Base-by-base conservation (phyloP, 176 grass and related monocot genomes). In the Carex kokanica region DNA sequence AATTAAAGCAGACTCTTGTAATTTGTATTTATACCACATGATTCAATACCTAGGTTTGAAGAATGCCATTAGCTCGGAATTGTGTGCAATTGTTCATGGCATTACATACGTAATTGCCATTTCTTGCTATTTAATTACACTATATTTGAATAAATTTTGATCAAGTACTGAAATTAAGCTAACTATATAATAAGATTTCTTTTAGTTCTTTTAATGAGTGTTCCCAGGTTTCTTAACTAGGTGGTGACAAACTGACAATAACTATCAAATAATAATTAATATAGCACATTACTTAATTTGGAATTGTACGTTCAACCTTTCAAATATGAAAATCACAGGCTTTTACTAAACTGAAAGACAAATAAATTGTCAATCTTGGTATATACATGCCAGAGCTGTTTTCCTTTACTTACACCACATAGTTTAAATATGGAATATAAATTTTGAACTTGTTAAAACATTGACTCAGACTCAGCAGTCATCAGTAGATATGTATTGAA, bases 371-470 rank as follows among this genome's bases (percentile, higher is more conserved):
- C 17, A 38, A 68, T 68, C 31, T 68, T 38, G 4, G 4, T 66
- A 32, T 66, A 67, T 67, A 36, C 38, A 67, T 67, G 45, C 10
- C 31, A 67, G 13, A 67, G 64, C 14, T 67, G 13, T 34, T 67
- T 67, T 67, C 65, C 7, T 69, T 68, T 68, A 40, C 29, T 69
- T 38, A 2, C 67, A 71, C 7, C 34, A 71, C 34, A 43, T 47
- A 11, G 4, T 67, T 36, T 1, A 38, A 67, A 62, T 3, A 66
- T 4, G n/a, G 36, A 45, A 45, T 47, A 5, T 13, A 41, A 71
- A 71, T 21, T 20, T 71, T 41, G 36, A 71, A n/a, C 36, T 71
- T 17, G 67, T 69, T 38, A 64, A 69, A 69, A 40, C 65, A 69
- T 40, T 3, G 21, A 49, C 10, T 49, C 45, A 49, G 32, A 68